Conservation (phyloP, 2,329 filamentous ascomycete genomes). For the Blastomyces emzantsi region DNA sequence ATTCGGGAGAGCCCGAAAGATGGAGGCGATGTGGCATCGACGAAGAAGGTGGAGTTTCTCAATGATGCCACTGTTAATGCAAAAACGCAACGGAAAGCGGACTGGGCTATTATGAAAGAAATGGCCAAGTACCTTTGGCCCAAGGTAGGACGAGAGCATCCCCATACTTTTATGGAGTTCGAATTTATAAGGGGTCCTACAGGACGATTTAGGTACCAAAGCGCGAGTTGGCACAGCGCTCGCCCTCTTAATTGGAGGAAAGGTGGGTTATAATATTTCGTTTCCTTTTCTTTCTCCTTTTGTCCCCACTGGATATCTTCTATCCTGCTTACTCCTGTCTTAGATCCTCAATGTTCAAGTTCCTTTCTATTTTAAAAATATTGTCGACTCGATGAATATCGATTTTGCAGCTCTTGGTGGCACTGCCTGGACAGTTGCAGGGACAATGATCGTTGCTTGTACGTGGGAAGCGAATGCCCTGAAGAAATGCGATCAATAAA, state of each 20-base stretch:
- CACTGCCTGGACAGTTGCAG: slow-evolving; percentile 79
- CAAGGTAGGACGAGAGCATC: slow-evolving; percentile 43
- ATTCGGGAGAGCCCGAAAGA: slow-evolving; percentile 12
- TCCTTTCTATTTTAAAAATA: slow-evolving; percentile 97
- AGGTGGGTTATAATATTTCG: slow-evolving; percentile 43
- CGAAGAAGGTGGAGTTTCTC: slow-evolving; percentile 50
- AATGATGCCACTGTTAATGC: slow-evolving; percentile 57
- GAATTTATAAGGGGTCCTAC: slow-evolving; percentile 12
- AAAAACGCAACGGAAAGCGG: slow-evolving; percentile 87
- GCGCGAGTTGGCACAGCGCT: slow-evolving; percentile 79
- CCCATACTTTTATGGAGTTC: neutral
- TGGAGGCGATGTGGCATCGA: slow-evolving; percentile 21
- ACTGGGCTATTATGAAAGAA: slow-evolving; percentile 98
- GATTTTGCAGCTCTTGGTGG: slow-evolving; percentile 81
- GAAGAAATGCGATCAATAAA: neutral
- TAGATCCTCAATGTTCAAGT: slow-evolving; percentile 88
- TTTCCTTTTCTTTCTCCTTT: neutral
- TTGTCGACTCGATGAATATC: slow-evolving; percentile 96
- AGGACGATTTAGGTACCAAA: slow-evolving; percentile 70
- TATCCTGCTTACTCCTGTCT: slow-evolving; percentile 17
- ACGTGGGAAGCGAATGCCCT: slow-evolving; percentile 23
- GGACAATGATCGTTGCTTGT: slow-evolving; percentile 85
- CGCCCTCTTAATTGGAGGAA: slow-evolving; percentile 73
- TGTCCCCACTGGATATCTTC: neutral
- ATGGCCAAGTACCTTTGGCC: slow-evolving; percentile 97